These are phyloP conservation scores for Papiliotrema flavescens DNA, from an alignment of 1,284 basidiomycete species.

Conservation along the genomic window DNA sequence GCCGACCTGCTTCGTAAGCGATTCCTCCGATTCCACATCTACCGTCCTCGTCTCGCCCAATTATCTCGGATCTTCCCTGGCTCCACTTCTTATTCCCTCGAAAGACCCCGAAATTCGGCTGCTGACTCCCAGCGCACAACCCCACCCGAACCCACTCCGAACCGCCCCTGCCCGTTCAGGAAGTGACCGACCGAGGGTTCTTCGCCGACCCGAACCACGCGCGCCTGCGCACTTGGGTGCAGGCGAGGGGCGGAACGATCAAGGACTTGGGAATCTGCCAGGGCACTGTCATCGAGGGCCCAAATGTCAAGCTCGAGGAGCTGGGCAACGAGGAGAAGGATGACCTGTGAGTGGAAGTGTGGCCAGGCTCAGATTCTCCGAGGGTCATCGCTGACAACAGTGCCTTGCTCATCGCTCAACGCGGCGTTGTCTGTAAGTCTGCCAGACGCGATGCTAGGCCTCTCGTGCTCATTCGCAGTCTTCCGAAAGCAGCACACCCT, in stretches of 20 bases:
- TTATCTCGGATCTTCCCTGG: no score
- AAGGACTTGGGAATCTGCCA: slow-evolving; percentile 48
- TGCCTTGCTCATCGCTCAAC: slow-evolving; percentile 41
- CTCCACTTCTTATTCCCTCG: no score
- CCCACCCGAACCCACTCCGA: slow-evolving; percentile 31
- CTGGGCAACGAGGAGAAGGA: slow-evolving; percentile 51
- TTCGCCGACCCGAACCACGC: slow-evolving; percentile 46
- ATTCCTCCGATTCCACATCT: not conserved
- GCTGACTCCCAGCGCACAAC: slow-evolving; percentile 30
- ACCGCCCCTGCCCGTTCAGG: slow-evolving; percentile 54
- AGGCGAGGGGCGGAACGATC: slow-evolving; percentile 45
- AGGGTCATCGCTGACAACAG: slow-evolving; percentile 22
- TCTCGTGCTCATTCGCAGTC: slow-evolving; percentile 17
- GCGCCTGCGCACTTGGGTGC: slow-evolving; percentile 36
- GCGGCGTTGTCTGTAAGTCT: slow-evolving; percentile 44
- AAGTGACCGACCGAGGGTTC: slow-evolving; percentile 62
- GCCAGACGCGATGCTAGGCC: not conserved
- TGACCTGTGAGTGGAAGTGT: slow-evolving; percentile 45
- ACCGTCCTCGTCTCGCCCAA: no score
- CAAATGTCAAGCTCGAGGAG: slow-evolving; percentile 48
- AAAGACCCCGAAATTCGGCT: no score
- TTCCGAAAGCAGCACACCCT: slow-evolving; percentile 43
- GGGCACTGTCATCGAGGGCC: slow-evolving; percentile 49
- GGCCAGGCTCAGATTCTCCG: no score
- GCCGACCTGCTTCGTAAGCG: slow-evolving; percentile 35